Conservation (phyloP, 495 filamentous ascomycete genomes). For the Chaetomium tenue region DNA sequence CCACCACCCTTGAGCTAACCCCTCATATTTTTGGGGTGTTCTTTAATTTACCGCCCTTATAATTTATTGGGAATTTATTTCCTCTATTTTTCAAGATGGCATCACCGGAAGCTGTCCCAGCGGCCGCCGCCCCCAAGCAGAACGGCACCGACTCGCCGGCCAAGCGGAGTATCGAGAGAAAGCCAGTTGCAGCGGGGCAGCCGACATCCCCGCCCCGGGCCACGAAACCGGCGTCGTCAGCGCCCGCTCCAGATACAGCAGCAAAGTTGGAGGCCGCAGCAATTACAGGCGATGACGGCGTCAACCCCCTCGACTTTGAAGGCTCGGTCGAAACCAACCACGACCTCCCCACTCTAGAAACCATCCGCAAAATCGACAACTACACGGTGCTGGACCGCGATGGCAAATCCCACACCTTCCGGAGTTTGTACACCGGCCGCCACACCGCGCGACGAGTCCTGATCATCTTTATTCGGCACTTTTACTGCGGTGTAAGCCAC, state of each 20-base stretch:
- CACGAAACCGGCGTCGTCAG: background rate
- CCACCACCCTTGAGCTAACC: background rate
- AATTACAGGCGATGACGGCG: slow-evolving; percentile 15
- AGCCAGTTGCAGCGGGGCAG: background rate
- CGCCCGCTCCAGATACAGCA: background rate
- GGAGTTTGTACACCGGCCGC: slow-evolving; percentile 62
- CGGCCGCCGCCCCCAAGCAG: background rate
- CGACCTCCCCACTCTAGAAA: slow-evolving; percentile 50
- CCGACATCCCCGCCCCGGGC: slow-evolving; percentile 2
- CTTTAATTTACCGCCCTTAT: background rate
- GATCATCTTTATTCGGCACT: slow-evolving; percentile 82
- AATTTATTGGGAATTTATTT: background rate
- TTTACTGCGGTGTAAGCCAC: slow-evolving; percentile 77
- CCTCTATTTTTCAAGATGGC: background rate
- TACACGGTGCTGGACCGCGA: slow-evolving; percentile 63
- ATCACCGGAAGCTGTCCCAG: slow-evolving; percentile 7
- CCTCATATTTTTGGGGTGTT: too few relatives aligned
- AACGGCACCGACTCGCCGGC: background rate
- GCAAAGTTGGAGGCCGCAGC: background rate
- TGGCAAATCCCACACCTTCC: slow-evolving; percentile 63
- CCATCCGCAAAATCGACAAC: slow-evolving; percentile 52
- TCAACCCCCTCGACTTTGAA: slow-evolving; percentile 43
- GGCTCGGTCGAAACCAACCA: slow-evolving; percentile 52
- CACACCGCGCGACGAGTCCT: slow-evolving; percentile 58
- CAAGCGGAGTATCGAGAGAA: background rate